Percentiles rank a stretch among this genome's conserved stretches.
phyloP scores from a whole-genome alignment of 345 rosid genomes.

The Populus nigra region DNA sequence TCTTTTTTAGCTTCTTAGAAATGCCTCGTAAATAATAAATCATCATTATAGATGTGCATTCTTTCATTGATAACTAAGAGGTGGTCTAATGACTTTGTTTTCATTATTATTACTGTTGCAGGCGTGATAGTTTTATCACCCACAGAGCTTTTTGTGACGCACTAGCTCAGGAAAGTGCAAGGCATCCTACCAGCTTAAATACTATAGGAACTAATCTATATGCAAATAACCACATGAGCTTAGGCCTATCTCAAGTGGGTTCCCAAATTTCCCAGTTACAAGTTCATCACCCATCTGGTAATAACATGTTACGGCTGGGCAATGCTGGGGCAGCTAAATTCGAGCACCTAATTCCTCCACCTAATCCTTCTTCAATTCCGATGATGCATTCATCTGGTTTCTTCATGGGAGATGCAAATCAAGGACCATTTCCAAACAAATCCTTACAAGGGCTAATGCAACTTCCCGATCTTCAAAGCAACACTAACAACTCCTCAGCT shows the following conservation, averaged over 20 bases:
- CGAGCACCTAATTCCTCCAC: constrained; percentile 19
- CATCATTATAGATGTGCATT: neutral
- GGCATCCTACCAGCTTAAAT: constrained; percentile 17
- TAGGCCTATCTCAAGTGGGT: constrained; percentile 22
- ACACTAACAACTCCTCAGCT: neutral
- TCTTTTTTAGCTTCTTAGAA: neutral
- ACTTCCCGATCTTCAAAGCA: constrained; percentile 15
- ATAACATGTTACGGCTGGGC: constrained; percentile 12
- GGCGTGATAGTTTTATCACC: constrained; percentile 29
- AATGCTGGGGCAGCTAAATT: constrained; percentile 9
- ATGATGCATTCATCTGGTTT: constrained; percentile 15
- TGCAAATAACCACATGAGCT: constrained; percentile 22
- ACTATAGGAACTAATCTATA: constrained; percentile 19
- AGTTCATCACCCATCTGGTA: constrained; percentile 16
- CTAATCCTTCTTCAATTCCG: constrained; percentile 9
- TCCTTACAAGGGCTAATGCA: constrained; percentile 23
- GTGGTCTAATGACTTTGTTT: neutral
- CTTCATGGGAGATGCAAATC: constrained; percentile 16
- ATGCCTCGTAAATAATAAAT: neutral
- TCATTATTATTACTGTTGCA: neutral
- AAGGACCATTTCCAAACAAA: constrained; percentile 10
- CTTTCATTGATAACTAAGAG: neutral
- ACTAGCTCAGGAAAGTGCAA: constrained; percentile 29
- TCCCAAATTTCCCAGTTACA: constrained; percentile 15
- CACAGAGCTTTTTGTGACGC: constrained; percentile 31